Base-by-base conservation (phyloP, 495 filamentous ascomycete species). In the Chaetomidium leptoderma region DNA sequence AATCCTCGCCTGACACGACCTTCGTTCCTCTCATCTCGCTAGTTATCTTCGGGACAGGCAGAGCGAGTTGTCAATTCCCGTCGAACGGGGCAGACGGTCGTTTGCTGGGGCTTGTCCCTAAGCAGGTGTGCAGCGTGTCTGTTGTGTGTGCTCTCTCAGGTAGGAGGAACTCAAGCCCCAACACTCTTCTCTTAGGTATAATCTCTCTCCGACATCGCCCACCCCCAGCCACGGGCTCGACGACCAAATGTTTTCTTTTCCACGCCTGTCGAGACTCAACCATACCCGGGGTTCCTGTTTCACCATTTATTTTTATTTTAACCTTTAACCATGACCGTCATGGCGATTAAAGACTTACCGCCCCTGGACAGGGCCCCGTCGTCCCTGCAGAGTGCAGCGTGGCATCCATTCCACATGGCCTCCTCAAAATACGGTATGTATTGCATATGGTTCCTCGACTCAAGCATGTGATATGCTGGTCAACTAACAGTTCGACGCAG, bases 1-100 rank as follows among this genome's bases (percentile, higher is more conserved):
- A 61, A 61, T 56, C 53, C 30, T 52, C 40, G 32, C 37, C 53
- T 27, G 59, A 57, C 53, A 57, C 59, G 39, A 37, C 3, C 11
- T 16, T n/a, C 24, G n/a, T n/a, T n/a, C 24, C 11, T 16, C 26
- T 26, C 14, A 29, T 32, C 19, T 49, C 45, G 33, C 54, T 19
- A 37, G 39, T 13, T 44, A 6, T n/a, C 21, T 8, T 46, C 21
- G 13, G 11, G 19, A n/a, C 21, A 6, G 7, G 19, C 8, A 19
- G 16, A 30, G 11, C 27, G 37, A 42, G 37, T 21, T 43, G 37
- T 24, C 51, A 32, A 7, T 14, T 53, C 5, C 23, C 8, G 10
- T 50, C 32, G 19, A 14, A 48, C 23, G 23, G 26, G 37, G 24
- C 10, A 14, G 7, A 54, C 21, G 26, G n/a, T 23, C 19, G 13